Base-by-base conservation (phyloP, 495 filamentous ascomycete genomes). In the Aspergillus mulundensis region DNA sequence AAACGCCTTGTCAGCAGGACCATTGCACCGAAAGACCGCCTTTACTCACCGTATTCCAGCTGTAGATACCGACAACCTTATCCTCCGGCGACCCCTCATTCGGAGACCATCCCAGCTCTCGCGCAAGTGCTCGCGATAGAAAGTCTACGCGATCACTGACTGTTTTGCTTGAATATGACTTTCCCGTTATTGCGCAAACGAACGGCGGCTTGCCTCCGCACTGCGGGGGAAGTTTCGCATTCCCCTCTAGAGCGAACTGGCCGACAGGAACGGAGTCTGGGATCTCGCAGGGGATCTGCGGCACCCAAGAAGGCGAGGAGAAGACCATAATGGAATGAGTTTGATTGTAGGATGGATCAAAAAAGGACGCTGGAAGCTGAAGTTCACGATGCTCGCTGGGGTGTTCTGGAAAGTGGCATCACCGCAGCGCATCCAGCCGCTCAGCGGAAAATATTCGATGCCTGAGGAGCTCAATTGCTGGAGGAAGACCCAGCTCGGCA, bases 1-100 rank as follows among this genome's bases (percentile, higher is more conserved):
- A 28, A 8, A 8, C 25, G 3, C 8, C 25, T 3, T 28, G 25
- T 28, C 8, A 28, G 25, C 8, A 8, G 25, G 25, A 3, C 4
- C 25, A 28, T 28, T 28, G 25, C 25, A 8, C 25, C 8, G 25
- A 4, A 28, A 28, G 25, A n/a, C n/a, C n/a, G n/a, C n/a, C n/a
- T n/a, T n/a, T n/a, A 50, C 50, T 16, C 3, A 59, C 56, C 56
- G 56, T 54, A 16, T 59, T 59, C 36, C 52, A 30, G 40, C 56
- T 59, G 50, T 24, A 59, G 56, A n/a, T 74, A 71, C 50, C 87
- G 69, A 5, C 81, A 77, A 38, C 82, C 79, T 62, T 60, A 42
- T 68, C 60, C 53, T 60, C 64, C 46, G 54, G 52, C 56, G 57
- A 50, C 55, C 59, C 63, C 48, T 57, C 54, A 38, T 53, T 57